Percentiles rank a stretch among this genome's conserved stretches.
Conservation (phyloP, 2,329 filamentous ascomycete species). For the Fusarium penzigii region DNA sequence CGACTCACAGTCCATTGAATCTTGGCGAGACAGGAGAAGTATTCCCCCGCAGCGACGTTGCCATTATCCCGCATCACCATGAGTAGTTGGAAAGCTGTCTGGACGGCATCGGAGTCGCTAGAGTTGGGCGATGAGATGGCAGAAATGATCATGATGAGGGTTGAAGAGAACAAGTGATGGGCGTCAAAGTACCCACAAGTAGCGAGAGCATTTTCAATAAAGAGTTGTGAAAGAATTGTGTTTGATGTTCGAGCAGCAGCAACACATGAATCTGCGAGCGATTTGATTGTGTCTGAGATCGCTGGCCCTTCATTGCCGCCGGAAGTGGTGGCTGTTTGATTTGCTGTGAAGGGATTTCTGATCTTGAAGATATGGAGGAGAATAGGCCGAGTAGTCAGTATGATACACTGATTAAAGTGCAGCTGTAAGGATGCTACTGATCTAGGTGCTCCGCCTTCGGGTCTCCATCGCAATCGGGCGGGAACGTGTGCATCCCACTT, state of each 20-base stretch:
- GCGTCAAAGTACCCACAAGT: slow-evolving; percentile 37
- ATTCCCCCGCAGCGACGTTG: too few relatives aligned
- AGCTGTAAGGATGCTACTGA: slow-evolving; percentile 31
- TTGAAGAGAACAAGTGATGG: slow-evolving; percentile 35
- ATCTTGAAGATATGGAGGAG: slow-evolving; percentile 34
- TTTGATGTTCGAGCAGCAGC: slow-evolving; percentile 32
- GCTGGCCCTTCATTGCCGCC: slow-evolving; percentile 1
- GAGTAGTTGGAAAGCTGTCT: too few relatives aligned
- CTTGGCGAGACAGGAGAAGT: too few relatives aligned
- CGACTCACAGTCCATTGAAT: too few relatives aligned
- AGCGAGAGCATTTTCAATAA: slow-evolving; percentile 24
- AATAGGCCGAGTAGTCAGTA: slow-evolving; percentile 35
- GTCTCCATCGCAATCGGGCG: slow-evolving; percentile 21
- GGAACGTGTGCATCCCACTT: slow-evolving; percentile 30
- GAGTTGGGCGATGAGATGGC: slow-evolving; percentile 32
- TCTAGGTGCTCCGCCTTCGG: slow-evolving; percentile 26
- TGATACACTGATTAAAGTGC: slow-evolving; percentile 37
- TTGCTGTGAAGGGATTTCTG: slow-evolving; percentile 10
- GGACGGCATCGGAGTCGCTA: slow-evolving; percentile 21
- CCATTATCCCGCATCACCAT: too few relatives aligned
- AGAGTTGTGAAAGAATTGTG: slow-evolving; percentile 27
- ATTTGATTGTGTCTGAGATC: too few relatives aligned
- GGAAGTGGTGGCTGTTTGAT: slow-evolving; percentile 33
- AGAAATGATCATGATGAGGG: slow-evolving; percentile 34
- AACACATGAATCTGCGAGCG: slow-evolving; percentile 35